Percentiles rank a stretch among this genome's conserved stretches.
These are phyloP conservation scores for Gaultheria prostrata DNA, from an alignment of 148 eudicot genomes.

Conservation along the genomic window DNA sequence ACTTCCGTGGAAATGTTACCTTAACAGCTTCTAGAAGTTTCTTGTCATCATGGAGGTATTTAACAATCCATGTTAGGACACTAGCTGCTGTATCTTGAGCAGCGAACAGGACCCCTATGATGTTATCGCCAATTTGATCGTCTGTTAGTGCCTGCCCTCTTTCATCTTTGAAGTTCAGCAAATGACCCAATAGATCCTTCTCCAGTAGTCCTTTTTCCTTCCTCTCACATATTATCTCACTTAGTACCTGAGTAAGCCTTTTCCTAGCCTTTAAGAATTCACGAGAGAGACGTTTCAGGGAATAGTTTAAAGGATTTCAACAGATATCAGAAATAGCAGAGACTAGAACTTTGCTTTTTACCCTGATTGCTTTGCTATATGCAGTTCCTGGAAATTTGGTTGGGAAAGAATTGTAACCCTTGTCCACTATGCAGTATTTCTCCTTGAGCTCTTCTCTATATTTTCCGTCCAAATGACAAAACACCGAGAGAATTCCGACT, in stretches of 20 bases:
- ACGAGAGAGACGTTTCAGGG: not conserved
- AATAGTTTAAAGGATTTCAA: not conserved
- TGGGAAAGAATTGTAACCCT: constrained; percentile 51
- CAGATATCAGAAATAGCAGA: not conserved
- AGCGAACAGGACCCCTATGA: constrained; percentile 84
- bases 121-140: constrained; percentile 67
- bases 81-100: constrained; percentile 97
- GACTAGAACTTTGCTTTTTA: constrained; percentile 17
- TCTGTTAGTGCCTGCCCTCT: constrained; percentile 48
- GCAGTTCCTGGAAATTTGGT: constrained; percentile 42
- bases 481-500: constrained; percentile 41
- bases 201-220: constrained; percentile 50
- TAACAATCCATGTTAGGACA: constrained; percentile 77
- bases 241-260: constrained; percentile 44
- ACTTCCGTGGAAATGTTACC: constrained; percentile 29
- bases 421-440: constrained; percentile 39
- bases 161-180: constrained; percentile 61
- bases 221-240: constrained; percentile 59
- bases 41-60: constrained; percentile 60
- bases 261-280: constrained; percentile 52
- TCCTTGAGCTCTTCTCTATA: constrained; percentile 29
- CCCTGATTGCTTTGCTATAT: constrained; percentile 45
- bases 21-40: constrained; percentile 49
- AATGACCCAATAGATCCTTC: constrained; percentile 54
- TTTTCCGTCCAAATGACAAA: constrained; percentile 32